These are phyloP conservation scores for Pythium dissimile DNA, from an alignment of 352 stramenopile species.

Conservation along the genomic window DNA sequence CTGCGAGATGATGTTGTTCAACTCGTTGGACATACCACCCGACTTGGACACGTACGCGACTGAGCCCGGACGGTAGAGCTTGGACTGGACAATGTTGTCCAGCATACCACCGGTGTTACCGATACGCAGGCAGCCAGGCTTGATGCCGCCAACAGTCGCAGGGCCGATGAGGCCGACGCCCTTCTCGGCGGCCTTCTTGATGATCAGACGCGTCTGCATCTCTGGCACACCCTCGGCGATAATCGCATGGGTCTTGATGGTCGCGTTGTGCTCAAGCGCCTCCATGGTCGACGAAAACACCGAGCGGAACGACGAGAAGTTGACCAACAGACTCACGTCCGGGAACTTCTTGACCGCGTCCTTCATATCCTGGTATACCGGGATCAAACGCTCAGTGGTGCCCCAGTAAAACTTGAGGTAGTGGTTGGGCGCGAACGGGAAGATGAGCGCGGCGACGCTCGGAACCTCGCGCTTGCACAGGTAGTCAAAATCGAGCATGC, in stretches of 20 bases:
- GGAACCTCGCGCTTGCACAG: constrained; percentile 95
- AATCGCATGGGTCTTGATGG: constrained; percentile 96
- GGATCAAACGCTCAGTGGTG: constrained; percentile 92
- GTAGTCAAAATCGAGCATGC: constrained; percentile 98
- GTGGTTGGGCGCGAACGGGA: constrained; percentile 95
- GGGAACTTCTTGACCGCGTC: constrained; percentile 92
- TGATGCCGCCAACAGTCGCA: constrained; percentile 96
- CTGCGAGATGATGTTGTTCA: constrained; percentile 97
- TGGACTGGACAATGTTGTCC: constrained; percentile 97
- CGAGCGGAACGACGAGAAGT: constrained; percentile 97
- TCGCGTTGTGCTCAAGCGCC: constrained; percentile 89
- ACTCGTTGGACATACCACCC: constrained; percentile 96
- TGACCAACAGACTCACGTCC: constrained; percentile 93
- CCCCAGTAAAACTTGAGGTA: constrained; percentile 98
- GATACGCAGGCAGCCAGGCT: constrained; percentile 96
- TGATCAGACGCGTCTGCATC: constrained; percentile 92
- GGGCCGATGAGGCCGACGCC: constrained; percentile 94
- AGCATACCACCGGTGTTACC: constrained; percentile 98
- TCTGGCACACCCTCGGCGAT: constrained; percentile 97
- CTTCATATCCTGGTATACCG: constrained; percentile 89
- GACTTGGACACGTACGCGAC: constrained; percentile 97
- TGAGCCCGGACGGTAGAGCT: constrained; percentile 94
- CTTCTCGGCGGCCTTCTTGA: constrained; percentile 90
- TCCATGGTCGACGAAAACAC: constrained; percentile 95
- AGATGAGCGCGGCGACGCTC: constrained; percentile 93